Base-by-base conservation (phyloP, 2,329 filamentous ascomycete species). In the Exophiala xenobiotica region DNA sequence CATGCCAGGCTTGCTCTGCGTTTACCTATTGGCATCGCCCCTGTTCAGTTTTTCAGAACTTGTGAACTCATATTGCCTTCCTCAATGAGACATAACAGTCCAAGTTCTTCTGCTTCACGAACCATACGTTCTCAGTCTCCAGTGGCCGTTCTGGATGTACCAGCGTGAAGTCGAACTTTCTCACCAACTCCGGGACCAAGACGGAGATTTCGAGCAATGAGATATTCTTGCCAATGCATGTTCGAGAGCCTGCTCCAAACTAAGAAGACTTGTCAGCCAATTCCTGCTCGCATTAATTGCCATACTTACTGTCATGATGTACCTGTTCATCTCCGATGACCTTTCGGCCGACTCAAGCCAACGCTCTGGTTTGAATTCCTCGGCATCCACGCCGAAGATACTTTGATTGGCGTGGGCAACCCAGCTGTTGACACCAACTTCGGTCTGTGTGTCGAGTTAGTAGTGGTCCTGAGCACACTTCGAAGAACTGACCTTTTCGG, bases 351-450 rank as follows among this genome's bases (percentile, higher is more conserved):
- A 86, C 90, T 78, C 73, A 4, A 78, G 63, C 77, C 87, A 90
- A 31, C 87, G 68, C 68, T 90, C 87, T 0, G 87, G 87, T 11
- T 82, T 70, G 66, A 80, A 92, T 0, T 65, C 68, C 27, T 88
- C 82, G 0, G 74, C 70, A 39, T 76, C 68, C 0, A 59, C 39
- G 1, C 70, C 71, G 59, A 77, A 80, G n/a, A 78, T 67, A 0
- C 45, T 47, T 12, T 64, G 61, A 3, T 83, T 77, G 2, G 41
- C 75, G 62, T n/a, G 71, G 68, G 58, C 78, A 74, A 4, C 69
- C 67, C 11, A 75, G 65, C 68, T 73, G 74, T 14, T 75, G 35
- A 75, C 64, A 1, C 74, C 74, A 4, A 77, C 70, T 0, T 68
- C 64, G 0, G 70, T 49, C 53, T 56, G 41, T n/a, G 20, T 40